Evolutionary conservation across 768 basidiomycete species (phyloP).

Genomic region (Saitozyma sp.): DNA sequence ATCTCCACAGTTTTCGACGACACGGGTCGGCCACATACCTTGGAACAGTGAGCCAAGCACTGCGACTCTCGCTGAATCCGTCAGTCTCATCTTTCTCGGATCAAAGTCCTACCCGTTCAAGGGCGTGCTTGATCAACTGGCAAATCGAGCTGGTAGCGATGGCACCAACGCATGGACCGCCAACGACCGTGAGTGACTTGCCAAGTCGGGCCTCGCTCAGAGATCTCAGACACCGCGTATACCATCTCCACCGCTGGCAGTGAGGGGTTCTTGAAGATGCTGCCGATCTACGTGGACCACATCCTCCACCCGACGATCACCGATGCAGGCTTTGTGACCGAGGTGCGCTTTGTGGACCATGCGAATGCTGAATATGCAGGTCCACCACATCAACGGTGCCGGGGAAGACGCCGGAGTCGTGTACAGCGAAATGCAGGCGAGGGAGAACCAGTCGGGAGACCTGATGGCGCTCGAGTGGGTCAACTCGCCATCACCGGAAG

Average conservation of each 20-base stretch:
- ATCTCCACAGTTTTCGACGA: constrained; percentile 76
- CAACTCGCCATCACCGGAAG: not conserved
- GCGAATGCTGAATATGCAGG: constrained; percentile 45
- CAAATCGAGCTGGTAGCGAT: constrained; percentile 70
- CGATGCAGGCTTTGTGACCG: constrained; percentile 73
- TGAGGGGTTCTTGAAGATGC: constrained; percentile 64
- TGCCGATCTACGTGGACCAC: constrained; percentile 82
- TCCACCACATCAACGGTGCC: constrained; percentile 90
- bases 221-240: constrained; percentile 75
- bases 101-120: constrained; percentile 95
- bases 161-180: constrained; percentile 91
- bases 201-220: not conserved
- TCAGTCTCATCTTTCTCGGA: constrained; percentile 87
- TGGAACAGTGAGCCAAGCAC: constrained; percentile 74
- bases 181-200: constrained; percentile 52
- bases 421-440: constrained; percentile 60
- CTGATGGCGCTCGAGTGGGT: constrained; percentile 80
- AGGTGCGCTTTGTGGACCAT: constrained; percentile 53
- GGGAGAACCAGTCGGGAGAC: constrained; percentile 89
- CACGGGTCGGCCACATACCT: constrained; percentile 89
- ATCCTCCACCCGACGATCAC: constrained; percentile 94
- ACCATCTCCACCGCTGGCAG: constrained; percentile 94
- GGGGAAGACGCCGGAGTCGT: constrained; percentile 94
- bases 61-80: constrained; percentile 10
- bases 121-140: constrained; percentile 89